Percentiles rank a stretch among this genome's conserved stretches.
These are phyloP conservation scores for Pichia inconspicua DNA, from an alignment of 1,139 yeast species.

Conservation along the genomic window DNA sequence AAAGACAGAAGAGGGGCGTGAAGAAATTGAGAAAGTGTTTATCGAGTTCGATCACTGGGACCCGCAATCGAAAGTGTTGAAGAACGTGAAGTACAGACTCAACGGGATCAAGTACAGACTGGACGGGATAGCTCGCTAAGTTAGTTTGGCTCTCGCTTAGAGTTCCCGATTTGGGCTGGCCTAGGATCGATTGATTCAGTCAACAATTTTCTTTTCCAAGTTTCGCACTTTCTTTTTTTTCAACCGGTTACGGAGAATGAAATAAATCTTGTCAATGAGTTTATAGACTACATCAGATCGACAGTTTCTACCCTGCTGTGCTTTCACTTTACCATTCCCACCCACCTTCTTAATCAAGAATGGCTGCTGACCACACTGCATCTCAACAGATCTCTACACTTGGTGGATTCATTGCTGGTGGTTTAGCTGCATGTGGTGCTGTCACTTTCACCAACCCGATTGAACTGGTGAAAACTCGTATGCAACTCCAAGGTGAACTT, in stretches of 20 bases:
- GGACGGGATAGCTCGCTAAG: not conserved
- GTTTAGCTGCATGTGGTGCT: slow-evolving; percentile 94
- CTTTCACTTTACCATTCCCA: not conserved
- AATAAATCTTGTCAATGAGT: too few relatives aligned
- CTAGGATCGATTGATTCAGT: not conserved
- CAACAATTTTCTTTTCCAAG: not conserved
- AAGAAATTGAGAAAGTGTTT: slow-evolving; percentile 54
- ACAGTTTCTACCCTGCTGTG: not conserved
- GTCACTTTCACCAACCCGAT: slow-evolving; percentile 95
- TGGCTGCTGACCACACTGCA: slow-evolving; percentile 20
- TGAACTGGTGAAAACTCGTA: slow-evolving; percentile 86
- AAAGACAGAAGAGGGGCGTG: slow-evolving; percentile 34
- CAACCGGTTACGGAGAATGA: not conserved
- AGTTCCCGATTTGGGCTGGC: not conserved
- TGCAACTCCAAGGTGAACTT: slow-evolving; percentile 95
- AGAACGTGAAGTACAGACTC: slow-evolving; percentile 76
- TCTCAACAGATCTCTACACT: slow-evolving; percentile 49
- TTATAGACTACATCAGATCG: too few relatives aligned
- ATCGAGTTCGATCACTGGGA: slow-evolving; percentile 75
- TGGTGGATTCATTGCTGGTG: slow-evolving; percentile 91
- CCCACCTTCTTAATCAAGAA: not conserved
- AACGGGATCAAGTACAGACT: slow-evolving; percentile 56
- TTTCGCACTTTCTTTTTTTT: not conserved
- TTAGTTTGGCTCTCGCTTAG: too few relatives aligned
- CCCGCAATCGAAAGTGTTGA: slow-evolving; percentile 73